Evolutionary conservation across 2,329 filamentous ascomycete species (phyloP).

Genomic region (Fusarium oligoseptatum): DNA sequence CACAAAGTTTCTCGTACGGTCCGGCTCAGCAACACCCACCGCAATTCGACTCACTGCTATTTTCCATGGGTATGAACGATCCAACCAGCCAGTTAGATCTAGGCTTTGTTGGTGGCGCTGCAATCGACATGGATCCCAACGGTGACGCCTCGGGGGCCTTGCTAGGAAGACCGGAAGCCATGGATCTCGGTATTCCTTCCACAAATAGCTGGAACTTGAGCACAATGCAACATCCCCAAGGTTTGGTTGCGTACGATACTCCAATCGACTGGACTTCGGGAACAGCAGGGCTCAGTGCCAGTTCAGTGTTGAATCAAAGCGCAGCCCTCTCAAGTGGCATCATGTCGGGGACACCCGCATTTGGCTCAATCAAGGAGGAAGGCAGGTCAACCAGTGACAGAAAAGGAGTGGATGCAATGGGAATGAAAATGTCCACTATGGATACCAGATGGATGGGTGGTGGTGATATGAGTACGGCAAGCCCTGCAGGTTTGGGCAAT

Average conservation of each 20-base stretch:
- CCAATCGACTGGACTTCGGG: conserved; percentile 46
- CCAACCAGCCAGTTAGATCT: conserved; percentile 45
- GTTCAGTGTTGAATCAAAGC: conserved; percentile 46
- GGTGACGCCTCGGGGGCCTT: conserved; percentile 27
- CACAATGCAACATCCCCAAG: conserved; percentile 38
- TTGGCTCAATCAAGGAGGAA: conserved; percentile 31
- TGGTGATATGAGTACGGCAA: conserved; percentile 28
- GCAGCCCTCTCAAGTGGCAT: conserved; percentile 43
- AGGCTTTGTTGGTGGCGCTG: conserved; percentile 46
- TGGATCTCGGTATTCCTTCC: conserved; percentile 45
- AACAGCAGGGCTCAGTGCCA: conserved; percentile 48
- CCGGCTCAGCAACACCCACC: conserved; percentile 34
- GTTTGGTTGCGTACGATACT: conserved; percentile 42
- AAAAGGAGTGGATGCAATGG: background rate
- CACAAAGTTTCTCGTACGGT: conserved; percentile 25
- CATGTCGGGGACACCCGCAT: conserved; percentile 36
- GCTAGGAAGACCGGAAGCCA: conserved; percentile 36
- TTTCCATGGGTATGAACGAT: conserved; percentile 43
- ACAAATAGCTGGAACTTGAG: conserved; percentile 48
- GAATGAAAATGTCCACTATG: conserved; percentile 12
- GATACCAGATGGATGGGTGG: conserved; percentile 30
- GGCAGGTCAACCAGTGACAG: background rate
- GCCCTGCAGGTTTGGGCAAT: conserved; percentile 50
- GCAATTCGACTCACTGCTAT: conserved; percentile 44
- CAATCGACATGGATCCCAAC: conserved; percentile 46